Evolutionary conservation across 139 green algal genomes (phyloP), one percentile per base, ranked within the genome.

Genomic region (Chlamydomonas eustigma): DNA sequence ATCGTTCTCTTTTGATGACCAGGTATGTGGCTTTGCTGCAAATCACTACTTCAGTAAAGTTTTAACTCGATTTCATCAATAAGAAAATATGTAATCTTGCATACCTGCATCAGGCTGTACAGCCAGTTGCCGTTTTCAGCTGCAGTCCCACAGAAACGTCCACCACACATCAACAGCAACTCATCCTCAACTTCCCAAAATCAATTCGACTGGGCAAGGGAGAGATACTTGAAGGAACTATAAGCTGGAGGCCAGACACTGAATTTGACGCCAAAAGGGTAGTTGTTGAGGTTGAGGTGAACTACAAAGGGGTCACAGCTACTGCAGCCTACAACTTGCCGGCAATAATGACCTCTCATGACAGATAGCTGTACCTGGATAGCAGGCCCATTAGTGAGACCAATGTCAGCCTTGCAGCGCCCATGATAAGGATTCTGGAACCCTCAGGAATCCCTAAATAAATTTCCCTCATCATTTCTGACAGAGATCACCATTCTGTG

Each of bases 101-200:
- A n/a, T n/a, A n/a, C n/a, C n/a, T n/a, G n/a, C n/a, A n/a, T n/a
- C n/a, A n/a, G n/a, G n/a, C n/a, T n/a, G n/a, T n/a, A n/a, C n/a
- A n/a, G n/a, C n/a, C n/a, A n/a, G n/a, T n/a, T n/a, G 44, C 18
- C 44, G 44, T 58, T 18, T 58, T 58, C 18, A 28, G 12, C 12
- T 58, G 12, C 44, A 58, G 18, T 28, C 44, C 44, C 12, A 58
- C 12, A 12, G 18, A 72, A 12, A 58, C 44, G 18, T 12, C 12
- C 12, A 58, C 12, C 44, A 70, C 58, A 28, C 58, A 70, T 28
- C 58, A 70, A 6, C 58, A 70, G 58, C 58, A 70, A 28, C 58
- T 70, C 25, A 6, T 70, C 18, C 58, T 70, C 58, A 70, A 70
- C 58, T 70, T 70, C 58, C 58, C 58, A 8, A 70, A 70, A 28